Percentiles rank a stretch among this genome's conserved stretches.
Conservation (phyloP, 23 red algal species). For the Gracilaria domingensis region DNA sequence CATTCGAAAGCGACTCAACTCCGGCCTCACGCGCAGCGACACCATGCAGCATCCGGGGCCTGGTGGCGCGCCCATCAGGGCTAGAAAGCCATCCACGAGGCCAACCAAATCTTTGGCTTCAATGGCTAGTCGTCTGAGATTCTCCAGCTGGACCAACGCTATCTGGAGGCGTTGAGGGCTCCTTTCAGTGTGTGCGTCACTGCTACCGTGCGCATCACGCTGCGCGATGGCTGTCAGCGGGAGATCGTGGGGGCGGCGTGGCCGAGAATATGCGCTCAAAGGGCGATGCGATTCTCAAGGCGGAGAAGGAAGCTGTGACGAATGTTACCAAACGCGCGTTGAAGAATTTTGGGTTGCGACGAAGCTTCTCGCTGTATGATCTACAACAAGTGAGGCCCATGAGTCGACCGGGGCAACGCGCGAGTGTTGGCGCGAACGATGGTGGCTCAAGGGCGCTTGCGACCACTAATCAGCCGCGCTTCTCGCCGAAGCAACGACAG, state of each 20-base stretch:
- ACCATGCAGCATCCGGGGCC: conserved; percentile 76
- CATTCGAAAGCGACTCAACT: conserved; percentile 55
- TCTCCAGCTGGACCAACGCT: conserved; percentile 67
- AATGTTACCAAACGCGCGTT: conserved; percentile 85
- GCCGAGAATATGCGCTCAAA: conserved; percentile 74
- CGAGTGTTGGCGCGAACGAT: neutral
- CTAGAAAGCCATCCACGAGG: conserved; percentile 84
- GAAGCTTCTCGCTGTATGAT: conserved; percentile 85
- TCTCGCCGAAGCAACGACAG: neutral
- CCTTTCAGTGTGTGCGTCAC: conserved; percentile 65
- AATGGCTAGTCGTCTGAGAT: conserved; percentile 84
- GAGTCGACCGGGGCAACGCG: conserved; percentile 27
- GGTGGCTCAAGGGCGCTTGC: conserved; percentile 3
- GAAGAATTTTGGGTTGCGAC: conserved; percentile 89
- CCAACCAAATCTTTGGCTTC: conserved; percentile 93
- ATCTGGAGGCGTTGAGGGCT: conserved; percentile 53
- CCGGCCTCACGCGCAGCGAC: conserved; percentile 57
- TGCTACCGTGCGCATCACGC: conserved; percentile 78
- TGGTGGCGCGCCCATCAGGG: conserved; percentile 66
- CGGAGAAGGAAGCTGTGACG: conserved; percentile 90
- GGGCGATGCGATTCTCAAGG: conserved; percentile 79
- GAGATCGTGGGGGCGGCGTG: conserved; percentile 79
- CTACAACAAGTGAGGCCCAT: conserved; percentile 59
- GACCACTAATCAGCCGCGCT: conserved; percentile 2
- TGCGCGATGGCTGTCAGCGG: conserved; percentile 69